phyloP scores from a whole-genome alignment of 805 yeast species.

The Teunomyces pallodes region DNA sequence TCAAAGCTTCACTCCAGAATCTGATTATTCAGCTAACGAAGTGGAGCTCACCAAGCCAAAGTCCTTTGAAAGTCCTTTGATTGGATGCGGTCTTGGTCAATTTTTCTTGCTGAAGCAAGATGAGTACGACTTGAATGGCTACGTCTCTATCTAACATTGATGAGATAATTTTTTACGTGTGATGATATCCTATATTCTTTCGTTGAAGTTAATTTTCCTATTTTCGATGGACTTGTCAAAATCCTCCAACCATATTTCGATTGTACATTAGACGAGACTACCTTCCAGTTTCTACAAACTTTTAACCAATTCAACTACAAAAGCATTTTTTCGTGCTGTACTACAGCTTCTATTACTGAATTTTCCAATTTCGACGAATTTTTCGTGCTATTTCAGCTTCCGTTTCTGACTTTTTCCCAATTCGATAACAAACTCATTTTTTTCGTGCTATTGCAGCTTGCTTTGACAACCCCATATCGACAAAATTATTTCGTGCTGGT shows the following conservation, averaged over 20 bases:
- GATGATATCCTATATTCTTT: background rate
- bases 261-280: conserved; percentile 6
- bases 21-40: conserved; percentile 22
- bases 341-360: no score
- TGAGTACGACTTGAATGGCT: conserved; percentile 23
- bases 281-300: background rate
- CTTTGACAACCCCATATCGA: background rate
- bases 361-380: no score
- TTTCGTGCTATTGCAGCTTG: no score
- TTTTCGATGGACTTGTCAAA: background rate
- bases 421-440: no score
- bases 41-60: conserved; percentile 11
- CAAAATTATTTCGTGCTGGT: background rate
- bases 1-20: conserved; percentile 18
- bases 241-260: conserved; percentile 5
- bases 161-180: background rate
- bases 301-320: background rate
- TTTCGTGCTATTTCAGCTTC: no score
- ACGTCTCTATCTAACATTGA: conserved; percentile 13
- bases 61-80: conserved; percentile 14
- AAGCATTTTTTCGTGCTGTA: no score
- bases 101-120: conserved; percentile 23
- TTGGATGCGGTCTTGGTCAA: conserved; percentile 19
- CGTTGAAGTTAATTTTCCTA: background rate
- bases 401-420: no score